These are phyloP conservation scores for Cunninghamia lanceolata DNA, from an alignment of 75 land plant genomes.

Conservation along the genomic window DNA sequence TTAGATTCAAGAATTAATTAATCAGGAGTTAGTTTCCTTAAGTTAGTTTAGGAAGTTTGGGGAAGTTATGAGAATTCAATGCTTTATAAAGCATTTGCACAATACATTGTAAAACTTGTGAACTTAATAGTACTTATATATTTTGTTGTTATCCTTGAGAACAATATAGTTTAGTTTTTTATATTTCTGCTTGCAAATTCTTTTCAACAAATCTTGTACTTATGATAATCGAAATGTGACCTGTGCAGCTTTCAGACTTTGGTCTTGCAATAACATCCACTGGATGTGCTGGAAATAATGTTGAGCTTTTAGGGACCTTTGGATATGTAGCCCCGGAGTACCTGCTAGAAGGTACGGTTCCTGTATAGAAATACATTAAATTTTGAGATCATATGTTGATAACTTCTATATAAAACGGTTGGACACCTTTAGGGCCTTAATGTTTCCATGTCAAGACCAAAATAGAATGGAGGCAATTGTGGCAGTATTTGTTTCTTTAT, in stretches of 20 bases:
- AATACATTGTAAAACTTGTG: too few species aligned
- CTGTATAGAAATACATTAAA: not conserved
- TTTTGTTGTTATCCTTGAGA: too few species aligned
- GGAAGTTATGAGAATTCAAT: too few species aligned
- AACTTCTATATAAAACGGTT: not conserved
- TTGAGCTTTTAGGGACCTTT: slow-evolving; percentile 81
- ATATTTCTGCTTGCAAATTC: too few species aligned
- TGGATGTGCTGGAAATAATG: slow-evolving; percentile 33
- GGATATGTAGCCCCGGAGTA: slow-evolving; percentile 98
- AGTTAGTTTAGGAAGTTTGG: too few species aligned
- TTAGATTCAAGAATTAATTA: too few species aligned
- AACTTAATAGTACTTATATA: too few species aligned
- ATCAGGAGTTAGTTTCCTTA: too few species aligned
- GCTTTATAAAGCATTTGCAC: too few species aligned
- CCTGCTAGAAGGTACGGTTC: slow-evolving; percentile 63
- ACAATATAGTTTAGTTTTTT: too few species aligned
- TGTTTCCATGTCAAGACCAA: too few species aligned
- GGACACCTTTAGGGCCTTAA: not conserved
- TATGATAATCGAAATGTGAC: not conserved
- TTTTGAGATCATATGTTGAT: not conserved
- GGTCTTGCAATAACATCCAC: slow-evolving; percentile 59
- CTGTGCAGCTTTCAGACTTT: slow-evolving; percentile 81
- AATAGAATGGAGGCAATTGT: not conserved
- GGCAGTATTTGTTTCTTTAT: not conserved
- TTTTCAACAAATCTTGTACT: too few species aligned